phyloP scores from a whole-genome alignment of 257 asterid genomes.

The Lantana camara region DNA sequence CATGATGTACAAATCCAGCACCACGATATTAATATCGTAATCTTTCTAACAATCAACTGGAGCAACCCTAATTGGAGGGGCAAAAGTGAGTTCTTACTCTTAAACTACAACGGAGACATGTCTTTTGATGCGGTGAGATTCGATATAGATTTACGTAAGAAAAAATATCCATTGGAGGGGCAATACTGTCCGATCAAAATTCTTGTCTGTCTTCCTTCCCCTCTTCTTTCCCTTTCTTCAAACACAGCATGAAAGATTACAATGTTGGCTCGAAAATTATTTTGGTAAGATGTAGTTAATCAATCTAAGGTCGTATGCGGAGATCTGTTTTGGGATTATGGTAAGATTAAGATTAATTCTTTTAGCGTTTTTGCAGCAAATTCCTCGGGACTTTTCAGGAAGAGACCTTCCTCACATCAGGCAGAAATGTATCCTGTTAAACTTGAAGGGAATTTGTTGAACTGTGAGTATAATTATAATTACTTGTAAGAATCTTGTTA shows the following conservation, averaged over 20 bases:
- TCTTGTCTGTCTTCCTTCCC: neutral
- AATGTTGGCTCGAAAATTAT: slow-evolving; percentile 17
- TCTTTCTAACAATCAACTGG: too few relatives aligned
- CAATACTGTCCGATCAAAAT: neutral
- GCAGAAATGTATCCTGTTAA: neutral
- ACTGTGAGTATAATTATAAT: neutral
- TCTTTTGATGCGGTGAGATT: slow-evolving; percentile 36
- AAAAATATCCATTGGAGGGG: neutral
- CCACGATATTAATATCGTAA: too few relatives aligned
- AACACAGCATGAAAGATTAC: neutral
- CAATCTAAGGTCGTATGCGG: too few relatives aligned
- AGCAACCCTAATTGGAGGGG: too few relatives aligned
- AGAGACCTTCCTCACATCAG: slow-evolving; percentile 1
- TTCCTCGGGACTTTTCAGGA: slow-evolving; percentile 18
- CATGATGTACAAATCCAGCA: too few relatives aligned
- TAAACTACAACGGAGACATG: slow-evolving; percentile 35
- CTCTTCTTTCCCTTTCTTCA: slow-evolving; percentile 31
- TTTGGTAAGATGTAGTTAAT: slow-evolving; percentile 23
- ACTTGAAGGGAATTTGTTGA: slow-evolving; percentile 15
- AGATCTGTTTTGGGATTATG: too few relatives aligned
- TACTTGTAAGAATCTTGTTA: neutral
- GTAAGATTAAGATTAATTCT: too few relatives aligned
- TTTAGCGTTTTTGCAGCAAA: slow-evolving; percentile 16
- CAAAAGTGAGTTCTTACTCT: slow-evolving; percentile 10
- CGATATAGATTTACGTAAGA: neutral